Base-by-base conservation (phyloP, 257 asterid genomes). In the Asclepias syriaca region DNA sequence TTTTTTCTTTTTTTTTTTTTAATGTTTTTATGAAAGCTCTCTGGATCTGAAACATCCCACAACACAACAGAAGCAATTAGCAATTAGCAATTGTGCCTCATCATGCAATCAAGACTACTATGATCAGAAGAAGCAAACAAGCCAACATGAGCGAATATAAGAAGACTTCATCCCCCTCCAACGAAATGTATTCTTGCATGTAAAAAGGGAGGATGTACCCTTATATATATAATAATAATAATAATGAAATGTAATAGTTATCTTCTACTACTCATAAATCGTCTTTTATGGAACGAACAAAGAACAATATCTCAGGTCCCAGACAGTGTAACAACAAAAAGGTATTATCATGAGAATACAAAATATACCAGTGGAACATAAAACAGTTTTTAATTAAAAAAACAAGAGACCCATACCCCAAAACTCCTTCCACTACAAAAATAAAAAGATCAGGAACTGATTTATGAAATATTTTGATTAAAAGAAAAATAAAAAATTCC, bases 301-400 rank as follows among this genome's bases (percentile, higher is more conserved):
- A 46, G 49, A 34, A 66, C 65, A 68, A 43, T 34, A 34, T 43
- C 48, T 63, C 8, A 45, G 61, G 72, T 67, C 71, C 79, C 79
- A 53, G 69, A 45, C 55, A 24, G 70, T 34, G 68, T 69, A 75
- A 71, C 55, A 69, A 68, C 72, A 69, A 76, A 70, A 60, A 71
- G 60, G 79, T 70, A 79, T 81, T 58, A 75, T 81, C 72, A 69
- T 81, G 79, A 79, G 79, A 79, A 75, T 81, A 78, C 81, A 24
- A 24, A 85, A 79, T 46, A 68, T 74, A 73, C 59, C 68, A 68
- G 65, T 68, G 78, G 78, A 81, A 75, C 71, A 75, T 71, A 74
- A 70, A 51, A 43, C 78, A 8, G 69, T 71, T 80, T 86, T 69
- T 72, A 69, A 48, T 55, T 72, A 18, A 70, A 64, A 69, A 80